These are phyloP conservation scores for Cutaneotrichosporon sp. DNA, from an alignment of 1,284 basidiomycete genomes.

Conservation along the genomic window DNA sequence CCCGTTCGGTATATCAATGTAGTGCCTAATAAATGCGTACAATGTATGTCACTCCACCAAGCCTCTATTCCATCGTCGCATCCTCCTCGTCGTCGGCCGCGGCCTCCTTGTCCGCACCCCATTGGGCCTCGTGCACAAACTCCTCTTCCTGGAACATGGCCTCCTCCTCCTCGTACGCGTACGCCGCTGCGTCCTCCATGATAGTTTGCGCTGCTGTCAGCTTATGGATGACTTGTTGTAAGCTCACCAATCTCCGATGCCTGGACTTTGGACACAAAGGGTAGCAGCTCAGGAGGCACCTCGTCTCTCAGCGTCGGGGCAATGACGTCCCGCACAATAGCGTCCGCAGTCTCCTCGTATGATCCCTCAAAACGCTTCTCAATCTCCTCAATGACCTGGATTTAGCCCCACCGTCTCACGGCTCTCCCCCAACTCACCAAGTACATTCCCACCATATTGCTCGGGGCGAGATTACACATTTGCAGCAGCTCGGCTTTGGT, in stretches of 20 bases:
- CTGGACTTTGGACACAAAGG: constrained; percentile 20
- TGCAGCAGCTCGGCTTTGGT: constrained; percentile 90
- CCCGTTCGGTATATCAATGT: too few relatives aligned
- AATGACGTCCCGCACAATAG: constrained; percentile 59
- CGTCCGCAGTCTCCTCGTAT: constrained; percentile 60
- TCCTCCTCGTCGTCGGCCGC: constrained; percentile 38
- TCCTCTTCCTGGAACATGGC: constrained; percentile 35
- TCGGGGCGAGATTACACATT: constrained; percentile 80
- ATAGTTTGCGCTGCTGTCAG: constrained; percentile 20
- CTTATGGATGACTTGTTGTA: background rate
- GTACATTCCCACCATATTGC: constrained; percentile 76
- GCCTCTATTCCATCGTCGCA: constrained; percentile 16
- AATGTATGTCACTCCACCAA: constrained; percentile 3
- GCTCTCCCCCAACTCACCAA: constrained; percentile 51
- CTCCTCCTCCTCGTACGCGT: constrained; percentile 32
- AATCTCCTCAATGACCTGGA: constrained; percentile 81
- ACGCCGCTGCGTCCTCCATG: constrained; percentile 29
- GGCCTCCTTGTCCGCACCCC: constrained; percentile 38
- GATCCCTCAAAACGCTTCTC: constrained; percentile 62
- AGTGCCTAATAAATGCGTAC: constrained; percentile 16
- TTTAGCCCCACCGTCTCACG: background rate
- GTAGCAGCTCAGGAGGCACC: constrained; percentile 24
- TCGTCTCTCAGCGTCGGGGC: constrained; percentile 27
- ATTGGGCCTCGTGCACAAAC: constrained; percentile 44
- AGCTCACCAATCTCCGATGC: constrained; percentile 14